These are phyloP conservation scores for Ascochyta fabae DNA, from an alignment of 2,329 filamentous ascomycete species.

Conservation along the genomic window DNA sequence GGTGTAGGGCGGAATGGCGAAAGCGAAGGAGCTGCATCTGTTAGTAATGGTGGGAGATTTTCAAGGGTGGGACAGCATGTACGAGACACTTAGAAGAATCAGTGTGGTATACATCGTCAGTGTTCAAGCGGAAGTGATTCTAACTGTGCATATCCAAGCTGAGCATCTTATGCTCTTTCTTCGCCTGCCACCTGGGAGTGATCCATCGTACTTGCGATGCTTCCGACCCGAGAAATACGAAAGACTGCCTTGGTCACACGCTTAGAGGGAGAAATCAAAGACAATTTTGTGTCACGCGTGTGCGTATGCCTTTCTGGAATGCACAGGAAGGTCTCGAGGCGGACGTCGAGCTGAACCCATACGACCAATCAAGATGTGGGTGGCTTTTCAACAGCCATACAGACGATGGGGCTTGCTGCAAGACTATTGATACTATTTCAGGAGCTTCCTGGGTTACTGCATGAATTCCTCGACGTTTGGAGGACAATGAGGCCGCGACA, in stretches of 20 bases:
- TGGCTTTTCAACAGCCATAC: constrained; percentile 9
- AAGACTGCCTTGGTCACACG: neutral
- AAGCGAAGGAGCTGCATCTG: constrained; percentile 5
- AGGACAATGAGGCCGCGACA: no score
- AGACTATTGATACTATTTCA: constrained; percentile 11
- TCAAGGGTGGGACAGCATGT: neutral
- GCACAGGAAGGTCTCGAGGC: neutral
- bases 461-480: neutral
- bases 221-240: constrained; percentile 9
- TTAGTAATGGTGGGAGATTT: neutral
- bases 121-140: neutral
- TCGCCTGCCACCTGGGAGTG: neutral
- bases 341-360: constrained; percentile 1
- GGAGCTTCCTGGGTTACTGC: neutral
- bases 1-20: constrained; percentile 8
- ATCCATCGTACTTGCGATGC: neutral
- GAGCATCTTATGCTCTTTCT: neutral
- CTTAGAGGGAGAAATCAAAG: neutral
- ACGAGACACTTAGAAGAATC: neutral
- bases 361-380: constrained; percentile 1
- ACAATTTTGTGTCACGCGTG: neutral
- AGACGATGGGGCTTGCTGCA: neutral
- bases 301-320: constrained; percentile 6
- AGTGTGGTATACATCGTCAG: neutral
- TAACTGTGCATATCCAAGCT: neutral